phyloP scores from a whole-genome alignment of 495 filamentous ascomycete genomes.

The Rusavskia elegans region DNA sequence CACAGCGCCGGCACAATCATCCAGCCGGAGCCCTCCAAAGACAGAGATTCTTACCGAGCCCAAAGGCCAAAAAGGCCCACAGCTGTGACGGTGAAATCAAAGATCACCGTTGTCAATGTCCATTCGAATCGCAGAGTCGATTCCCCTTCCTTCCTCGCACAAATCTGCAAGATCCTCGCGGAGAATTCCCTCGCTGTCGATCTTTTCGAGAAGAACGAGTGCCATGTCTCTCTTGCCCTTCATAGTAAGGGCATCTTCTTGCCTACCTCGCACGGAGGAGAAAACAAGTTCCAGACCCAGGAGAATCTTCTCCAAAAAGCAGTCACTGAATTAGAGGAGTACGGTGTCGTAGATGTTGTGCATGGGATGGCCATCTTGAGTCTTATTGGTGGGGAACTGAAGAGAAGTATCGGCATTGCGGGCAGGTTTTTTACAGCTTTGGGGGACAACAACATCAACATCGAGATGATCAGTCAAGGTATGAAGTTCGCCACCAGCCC shows the following conservation, averaged over 20 bases:
- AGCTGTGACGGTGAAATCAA: slow-evolving; percentile 88
- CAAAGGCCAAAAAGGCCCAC: slow-evolving; percentile 58
- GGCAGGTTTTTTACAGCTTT: slow-evolving; percentile 82
- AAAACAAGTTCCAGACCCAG: slow-evolving; percentile 48
- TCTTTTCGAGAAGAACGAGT: slow-evolving; percentile 83
- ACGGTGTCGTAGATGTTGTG: slow-evolving; percentile 72
- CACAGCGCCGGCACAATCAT: slow-evolving; percentile 77
- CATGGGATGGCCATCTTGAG: slow-evolving; percentile 82
- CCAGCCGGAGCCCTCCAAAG: slow-evolving; percentile 28
- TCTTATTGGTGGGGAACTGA: slow-evolving; percentile 85
- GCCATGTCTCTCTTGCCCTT: slow-evolving; percentile 89
- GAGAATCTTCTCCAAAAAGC: slow-evolving; percentile 48
- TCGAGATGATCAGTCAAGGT: slow-evolving; percentile 10
- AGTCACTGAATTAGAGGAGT: slow-evolving; percentile 51
- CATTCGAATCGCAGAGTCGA: slow-evolving; percentile 82
- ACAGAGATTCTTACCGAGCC: slow-evolving; percentile 17
- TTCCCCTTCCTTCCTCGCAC: slow-evolving; percentile 81
- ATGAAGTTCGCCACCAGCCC: neutral
- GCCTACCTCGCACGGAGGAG: slow-evolving; percentile 34
- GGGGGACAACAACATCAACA: slow-evolving; percentile 26
- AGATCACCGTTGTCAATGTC: slow-evolving; percentile 85
- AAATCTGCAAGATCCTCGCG: slow-evolving; percentile 76
- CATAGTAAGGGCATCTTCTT: slow-evolving; percentile 38
- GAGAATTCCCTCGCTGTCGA: slow-evolving; percentile 70
- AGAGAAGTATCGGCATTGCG: slow-evolving; percentile 81